Conservation (phyloP, 208 protist species). For the Trypanosoma vivax region DNA sequence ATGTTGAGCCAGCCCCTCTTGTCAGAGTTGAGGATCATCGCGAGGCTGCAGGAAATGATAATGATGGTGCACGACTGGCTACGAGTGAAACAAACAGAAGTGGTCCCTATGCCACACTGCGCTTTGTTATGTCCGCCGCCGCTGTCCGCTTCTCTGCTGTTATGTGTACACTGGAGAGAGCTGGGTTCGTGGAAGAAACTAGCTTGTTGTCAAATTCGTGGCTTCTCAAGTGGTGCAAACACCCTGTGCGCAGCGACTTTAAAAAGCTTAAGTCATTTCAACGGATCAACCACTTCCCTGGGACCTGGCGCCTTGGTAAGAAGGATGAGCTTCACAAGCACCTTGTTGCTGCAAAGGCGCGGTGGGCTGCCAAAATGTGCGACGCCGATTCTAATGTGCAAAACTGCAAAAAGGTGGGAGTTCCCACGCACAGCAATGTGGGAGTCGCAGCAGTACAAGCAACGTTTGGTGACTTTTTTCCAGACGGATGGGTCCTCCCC, state of each 20-base stretch:
- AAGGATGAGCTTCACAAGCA: conserved; percentile 75
- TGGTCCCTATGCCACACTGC: conserved; percentile 25
- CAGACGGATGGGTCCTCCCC: conserved; percentile 41
- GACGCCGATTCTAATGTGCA: background rate
- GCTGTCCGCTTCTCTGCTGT: conserved; percentile 57
- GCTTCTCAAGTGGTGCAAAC: conserved; percentile 69
- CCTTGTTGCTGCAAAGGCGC: conserved; percentile 27
- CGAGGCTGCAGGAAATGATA: background rate
- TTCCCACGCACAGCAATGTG: too few species aligned
- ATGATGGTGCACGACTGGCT: background rate
- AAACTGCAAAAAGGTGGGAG: too few species aligned
- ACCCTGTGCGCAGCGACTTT: conserved; percentile 49
- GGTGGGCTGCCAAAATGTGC: background rate
- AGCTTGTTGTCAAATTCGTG: conserved; percentile 35
- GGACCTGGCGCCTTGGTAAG: conserved; percentile 64
- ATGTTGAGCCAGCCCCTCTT: conserved; percentile 10
- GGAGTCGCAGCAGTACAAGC: background rate
- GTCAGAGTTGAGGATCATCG: background rate
- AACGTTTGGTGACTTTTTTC: conserved; percentile 34
- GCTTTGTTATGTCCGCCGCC: conserved; percentile 31
- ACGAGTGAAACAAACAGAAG: background rate
- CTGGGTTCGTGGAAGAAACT: conserved; percentile 35
- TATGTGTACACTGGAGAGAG: conserved; percentile 33
- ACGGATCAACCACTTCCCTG: conserved; percentile 88
- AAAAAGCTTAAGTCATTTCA: conserved; percentile 32